These are phyloP conservation scores for Rostrohypoxylon terebratum DNA, from an alignment of 495 filamentous ascomycete genomes.

Conservation along the genomic window DNA sequence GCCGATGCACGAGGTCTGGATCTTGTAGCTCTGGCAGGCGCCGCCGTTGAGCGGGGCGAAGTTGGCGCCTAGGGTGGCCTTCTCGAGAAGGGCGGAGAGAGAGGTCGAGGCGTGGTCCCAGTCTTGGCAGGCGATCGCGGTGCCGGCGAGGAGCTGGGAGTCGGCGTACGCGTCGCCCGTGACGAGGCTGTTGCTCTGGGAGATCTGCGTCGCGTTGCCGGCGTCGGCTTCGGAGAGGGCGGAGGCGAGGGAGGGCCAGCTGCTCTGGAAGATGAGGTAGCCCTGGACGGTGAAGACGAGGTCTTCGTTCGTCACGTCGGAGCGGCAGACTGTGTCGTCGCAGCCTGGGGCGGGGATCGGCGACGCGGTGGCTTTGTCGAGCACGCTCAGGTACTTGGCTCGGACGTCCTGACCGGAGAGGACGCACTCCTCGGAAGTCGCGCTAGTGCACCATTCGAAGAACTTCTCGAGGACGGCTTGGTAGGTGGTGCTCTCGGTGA, in stretches of 20 bases:
- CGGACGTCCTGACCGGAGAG: constrained; percentile 47
- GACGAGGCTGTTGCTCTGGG: constrained; percentile 40
- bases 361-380: constrained; percentile 39
- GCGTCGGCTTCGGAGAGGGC: constrained; percentile 44
- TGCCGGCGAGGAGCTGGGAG: constrained; percentile 40
- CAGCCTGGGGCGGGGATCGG: constrained; percentile 53
- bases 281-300: constrained; percentile 39
- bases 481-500: constrained; percentile 48
- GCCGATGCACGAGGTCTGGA: constrained; percentile 51
- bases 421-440: constrained; percentile 39
- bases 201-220: constrained; percentile 49
- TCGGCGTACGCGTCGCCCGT: constrained; percentile 40
- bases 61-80: constrained; percentile 32
- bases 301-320: constrained; percentile 37
- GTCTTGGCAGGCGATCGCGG: constrained; percentile 54
- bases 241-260: constrained; percentile 44
- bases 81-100: constrained; percentile 42
- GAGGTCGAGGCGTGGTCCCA: constrained; percentile 45
- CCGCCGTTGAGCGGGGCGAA: constrained; percentile 48
- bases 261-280: constrained; percentile 23
- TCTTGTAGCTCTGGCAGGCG: constrained; percentile 45
- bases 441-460: constrained; percentile 52
- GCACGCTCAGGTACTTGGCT: constrained; percentile 45
- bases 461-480: constrained; percentile 52
- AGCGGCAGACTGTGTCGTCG: constrained; percentile 40